Evolutionary conservation across 2,329 filamentous ascomycete species (phyloP).

Genomic region (Epichloe aotearoae): DNA sequence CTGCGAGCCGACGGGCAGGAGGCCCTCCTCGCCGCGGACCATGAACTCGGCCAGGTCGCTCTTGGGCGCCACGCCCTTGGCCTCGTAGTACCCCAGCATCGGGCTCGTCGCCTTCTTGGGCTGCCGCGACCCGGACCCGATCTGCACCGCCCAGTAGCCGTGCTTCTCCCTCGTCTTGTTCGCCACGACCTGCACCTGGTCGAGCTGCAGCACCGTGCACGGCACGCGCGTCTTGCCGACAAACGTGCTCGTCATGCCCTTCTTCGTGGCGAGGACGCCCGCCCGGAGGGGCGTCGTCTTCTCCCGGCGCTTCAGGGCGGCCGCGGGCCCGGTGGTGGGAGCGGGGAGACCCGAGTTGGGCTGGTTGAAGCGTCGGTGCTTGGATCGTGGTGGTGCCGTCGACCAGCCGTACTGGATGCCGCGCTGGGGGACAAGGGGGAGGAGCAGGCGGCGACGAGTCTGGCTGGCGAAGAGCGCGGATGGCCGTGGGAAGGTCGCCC

Average conservation of each 20-base stretch:
- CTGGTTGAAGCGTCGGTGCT: conserved; percentile 50
- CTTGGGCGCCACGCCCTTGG: conserved; percentile 72
- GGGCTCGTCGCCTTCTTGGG: conserved; percentile 68
- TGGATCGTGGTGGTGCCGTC: conserved; percentile 37
- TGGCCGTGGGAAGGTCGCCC: conserved; percentile 29
- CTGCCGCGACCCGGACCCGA: conserved; percentile 66
- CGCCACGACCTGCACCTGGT: conserved; percentile 78
- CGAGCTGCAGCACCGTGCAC: conserved; percentile 88
- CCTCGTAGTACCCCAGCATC: conserved; percentile 77
- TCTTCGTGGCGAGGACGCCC: conserved; percentile 77
- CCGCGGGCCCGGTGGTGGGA: conserved; percentile 44
- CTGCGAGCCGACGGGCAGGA: conserved; percentile 61
- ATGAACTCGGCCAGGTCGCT: conserved; percentile 74
- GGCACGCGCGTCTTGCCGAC: conserved; percentile 64
- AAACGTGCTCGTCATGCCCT: conserved; percentile 91
- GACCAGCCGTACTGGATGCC: conserved; percentile 49
- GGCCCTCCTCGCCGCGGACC: conserved; percentile 58
- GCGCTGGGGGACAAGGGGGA: conserved; percentile 30
- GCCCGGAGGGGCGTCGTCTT: conserved; percentile 54
- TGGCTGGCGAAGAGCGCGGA: conserved; percentile 13
- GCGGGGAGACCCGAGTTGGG: conserved; percentile 39
- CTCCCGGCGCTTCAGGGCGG: conserved; percentile 45
- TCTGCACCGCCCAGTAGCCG: conserved; percentile 89
- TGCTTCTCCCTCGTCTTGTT: conserved; percentile 70
- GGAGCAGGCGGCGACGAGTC: conserved; percentile 27